Conservation (phyloP, 2,329 filamentous ascomycete species). For the Alternaria hordeiaustralica region DNA sequence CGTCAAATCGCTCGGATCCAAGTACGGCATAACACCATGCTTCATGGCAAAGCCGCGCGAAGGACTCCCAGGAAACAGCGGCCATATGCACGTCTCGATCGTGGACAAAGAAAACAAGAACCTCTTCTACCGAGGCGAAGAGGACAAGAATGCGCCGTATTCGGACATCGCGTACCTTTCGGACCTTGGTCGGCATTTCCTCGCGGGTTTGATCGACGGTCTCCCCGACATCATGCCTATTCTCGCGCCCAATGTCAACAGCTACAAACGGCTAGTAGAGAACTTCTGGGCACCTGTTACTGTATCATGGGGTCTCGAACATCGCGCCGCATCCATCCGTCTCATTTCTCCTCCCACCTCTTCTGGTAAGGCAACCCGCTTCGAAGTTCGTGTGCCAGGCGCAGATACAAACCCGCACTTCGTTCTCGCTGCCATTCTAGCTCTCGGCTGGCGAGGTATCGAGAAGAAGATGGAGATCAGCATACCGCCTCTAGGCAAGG, state of each 20-base stretch:
- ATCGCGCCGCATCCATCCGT: slow-evolving; percentile 88
- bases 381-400: slow-evolving; percentile 93
- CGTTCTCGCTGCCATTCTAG: slow-evolving; percentile 85
- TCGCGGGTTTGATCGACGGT: slow-evolving; percentile 87
- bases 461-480: slow-evolving; percentile 89
- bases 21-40: slow-evolving; percentile 90
- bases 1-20: slow-evolving; percentile 85
- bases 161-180: slow-evolving; percentile 76
- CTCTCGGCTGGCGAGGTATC: slow-evolving; percentile 86
- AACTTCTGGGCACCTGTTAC: slow-evolving; percentile 99
- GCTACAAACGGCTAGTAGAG: slow-evolving; percentile 96
- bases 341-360: slow-evolving; percentile 87
- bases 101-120: slow-evolving; percentile 83
- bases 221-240: slow-evolving; percentile 96
- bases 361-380: slow-evolving; percentile 83
- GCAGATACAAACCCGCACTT: slow-evolving; percentile 91
- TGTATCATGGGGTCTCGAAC: slow-evolving; percentile 95
- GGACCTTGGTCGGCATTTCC: slow-evolving; percentile 88
- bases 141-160: slow-evolving; percentile 69
- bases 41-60: slow-evolving; percentile 98
- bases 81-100: slow-evolving; percentile 93
- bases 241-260: slow-evolving; percentile 93
- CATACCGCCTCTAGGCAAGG: slow-evolving; percentile 82
- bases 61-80: slow-evolving; percentile 90
- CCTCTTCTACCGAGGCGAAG: slow-evolving; percentile 74